Conservation (phyloP, 768 basidiomycete species). For the Tephrocybe sp. region DNA sequence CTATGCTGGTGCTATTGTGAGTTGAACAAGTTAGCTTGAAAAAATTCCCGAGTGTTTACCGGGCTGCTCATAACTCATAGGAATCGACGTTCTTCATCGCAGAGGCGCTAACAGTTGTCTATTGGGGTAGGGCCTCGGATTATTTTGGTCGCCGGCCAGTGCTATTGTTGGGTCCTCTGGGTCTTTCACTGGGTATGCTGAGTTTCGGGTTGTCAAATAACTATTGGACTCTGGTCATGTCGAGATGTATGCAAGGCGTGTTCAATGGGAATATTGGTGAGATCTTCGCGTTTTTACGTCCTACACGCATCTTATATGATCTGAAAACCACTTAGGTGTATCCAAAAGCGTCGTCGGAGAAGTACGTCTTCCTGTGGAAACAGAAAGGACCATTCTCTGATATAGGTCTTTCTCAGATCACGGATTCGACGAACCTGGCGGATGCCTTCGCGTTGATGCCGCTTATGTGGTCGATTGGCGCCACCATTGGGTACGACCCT, state of each 20-base stretch:
- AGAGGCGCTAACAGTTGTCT: constrained; percentile 28
- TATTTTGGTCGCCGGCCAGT: constrained; percentile 32
- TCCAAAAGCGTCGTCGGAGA: constrained; percentile 22
- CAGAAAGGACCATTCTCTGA: not conserved
- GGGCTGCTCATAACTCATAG: too few relatives aligned
- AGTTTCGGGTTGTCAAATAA: constrained; percentile 33
- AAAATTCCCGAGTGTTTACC: too few relatives aligned
- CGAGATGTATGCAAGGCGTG: constrained; percentile 21
- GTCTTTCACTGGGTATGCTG: constrained; percentile 29
- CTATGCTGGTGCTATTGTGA: constrained; percentile 47
- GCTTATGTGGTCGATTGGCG: constrained; percentile 26
- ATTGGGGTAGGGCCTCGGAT: constrained; percentile 36
- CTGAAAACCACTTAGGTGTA: constrained; percentile 8
- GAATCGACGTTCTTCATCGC: constrained; percentile 36
- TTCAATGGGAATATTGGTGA: constrained; percentile 43
- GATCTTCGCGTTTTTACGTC: not conserved
- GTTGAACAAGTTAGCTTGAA: too few relatives aligned
- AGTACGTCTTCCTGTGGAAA: not conserved
- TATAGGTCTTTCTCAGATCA: constrained; percentile 16
- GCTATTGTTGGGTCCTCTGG: constrained; percentile 31
- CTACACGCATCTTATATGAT: too few relatives aligned
- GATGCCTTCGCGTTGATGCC: constrained; percentile 29
- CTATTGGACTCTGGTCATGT: constrained; percentile 15
- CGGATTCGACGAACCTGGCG: constrained; percentile 27
- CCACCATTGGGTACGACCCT: constrained; percentile 22